Percentiles rank a stretch among this genome's conserved stretches.
These are phyloP conservation scores for Halteria grandinella DNA, from an alignment of 73 alveolate genomes.

Conservation along the genomic window DNA sequence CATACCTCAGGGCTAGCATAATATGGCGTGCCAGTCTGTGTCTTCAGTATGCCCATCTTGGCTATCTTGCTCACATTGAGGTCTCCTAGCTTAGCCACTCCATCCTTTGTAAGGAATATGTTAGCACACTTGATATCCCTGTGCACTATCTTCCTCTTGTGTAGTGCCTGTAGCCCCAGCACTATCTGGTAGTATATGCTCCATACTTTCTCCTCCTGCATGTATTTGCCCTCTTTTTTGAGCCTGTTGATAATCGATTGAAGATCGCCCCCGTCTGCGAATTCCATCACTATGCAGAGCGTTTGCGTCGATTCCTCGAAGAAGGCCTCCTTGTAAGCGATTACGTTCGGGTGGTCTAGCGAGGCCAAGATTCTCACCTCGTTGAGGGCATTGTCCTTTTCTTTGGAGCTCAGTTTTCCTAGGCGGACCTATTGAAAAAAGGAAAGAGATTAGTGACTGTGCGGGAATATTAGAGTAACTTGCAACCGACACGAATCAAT, in stretches of 20 bases:
- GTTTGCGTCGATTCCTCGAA: slow-evolving; percentile 76
- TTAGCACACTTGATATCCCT: slow-evolving; percentile 92
- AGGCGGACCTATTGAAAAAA: too few species aligned
- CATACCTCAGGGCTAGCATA: slow-evolving; percentile 95
- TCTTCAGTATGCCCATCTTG: slow-evolving; percentile 85
- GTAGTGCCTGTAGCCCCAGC: slow-evolving; percentile 85
- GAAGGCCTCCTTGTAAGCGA: slow-evolving; percentile 88
- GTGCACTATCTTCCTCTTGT: slow-evolving; percentile 83
- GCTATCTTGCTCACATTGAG: slow-evolving; percentile 86
- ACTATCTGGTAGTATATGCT: slow-evolving; percentile 78
- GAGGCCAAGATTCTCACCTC: too few species aligned
- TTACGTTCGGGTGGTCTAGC: slow-evolving; percentile 77
- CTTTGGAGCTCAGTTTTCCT: too few species aligned
- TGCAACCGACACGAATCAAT: too few species aligned
- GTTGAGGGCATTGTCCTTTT: too few species aligned
- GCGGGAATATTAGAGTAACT: too few species aligned
- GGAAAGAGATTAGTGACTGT: too few species aligned
- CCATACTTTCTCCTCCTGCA: slow-evolving; percentile 88
- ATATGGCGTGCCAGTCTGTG: slow-evolving; percentile 95
- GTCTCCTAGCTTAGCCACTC: slow-evolving; percentile 86
- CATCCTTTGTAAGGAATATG: slow-evolving; percentile 81
- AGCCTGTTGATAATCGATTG: slow-evolving; percentile 68
- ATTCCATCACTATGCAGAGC: slow-evolving; percentile 87
- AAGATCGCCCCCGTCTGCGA: slow-evolving; percentile 91
- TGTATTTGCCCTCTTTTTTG: slow-evolving; percentile 65